A percentile compares a stretch with the other conserved stretches of the same genome.
phyloP scores from a whole-genome alignment of 306 rosid genomes.

The Castanea sativa region DNA sequence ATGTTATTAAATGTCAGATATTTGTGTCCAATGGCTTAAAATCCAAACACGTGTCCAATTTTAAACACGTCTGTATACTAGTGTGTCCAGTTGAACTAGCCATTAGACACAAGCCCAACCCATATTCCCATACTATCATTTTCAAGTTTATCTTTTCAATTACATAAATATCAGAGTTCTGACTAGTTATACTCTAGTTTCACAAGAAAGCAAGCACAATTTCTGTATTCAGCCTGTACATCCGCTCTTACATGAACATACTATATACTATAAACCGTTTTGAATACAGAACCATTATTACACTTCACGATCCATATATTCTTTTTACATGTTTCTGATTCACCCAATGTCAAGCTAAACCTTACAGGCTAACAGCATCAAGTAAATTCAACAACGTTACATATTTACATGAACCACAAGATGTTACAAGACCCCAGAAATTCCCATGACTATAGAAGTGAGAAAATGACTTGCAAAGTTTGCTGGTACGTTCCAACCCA shows the following conservation, averaged over 20 bases:
- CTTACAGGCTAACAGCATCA: background rate
- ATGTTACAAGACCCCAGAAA: background rate
- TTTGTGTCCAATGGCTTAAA: no score
- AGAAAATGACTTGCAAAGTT: background rate
- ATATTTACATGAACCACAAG: conserved; percentile 29
- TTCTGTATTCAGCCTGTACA: conserved; percentile 1
- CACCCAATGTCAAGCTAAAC: background rate
- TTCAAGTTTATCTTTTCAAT: no score
- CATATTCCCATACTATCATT: background rate
- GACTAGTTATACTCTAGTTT: background rate
- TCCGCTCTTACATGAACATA: background rate
- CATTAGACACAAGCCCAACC: background rate
- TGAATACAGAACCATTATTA: conserved; percentile 4
- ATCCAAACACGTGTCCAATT: no score
- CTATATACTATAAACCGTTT: background rate
- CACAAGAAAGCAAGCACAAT: background rate
- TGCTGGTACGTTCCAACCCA: conserved; percentile 16
- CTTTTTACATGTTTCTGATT: background rate
- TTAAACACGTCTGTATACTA: no score
- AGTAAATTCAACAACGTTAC: background rate
- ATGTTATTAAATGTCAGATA: no score
- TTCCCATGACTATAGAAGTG: conserved; percentile 6
- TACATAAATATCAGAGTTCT: background rate
- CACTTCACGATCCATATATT: background rate
- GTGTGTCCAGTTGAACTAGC: rapidly evolving